Evolutionary conservation across 345 rosid species (phyloP).

Genomic region (Aurinia saxatilis): DNA sequence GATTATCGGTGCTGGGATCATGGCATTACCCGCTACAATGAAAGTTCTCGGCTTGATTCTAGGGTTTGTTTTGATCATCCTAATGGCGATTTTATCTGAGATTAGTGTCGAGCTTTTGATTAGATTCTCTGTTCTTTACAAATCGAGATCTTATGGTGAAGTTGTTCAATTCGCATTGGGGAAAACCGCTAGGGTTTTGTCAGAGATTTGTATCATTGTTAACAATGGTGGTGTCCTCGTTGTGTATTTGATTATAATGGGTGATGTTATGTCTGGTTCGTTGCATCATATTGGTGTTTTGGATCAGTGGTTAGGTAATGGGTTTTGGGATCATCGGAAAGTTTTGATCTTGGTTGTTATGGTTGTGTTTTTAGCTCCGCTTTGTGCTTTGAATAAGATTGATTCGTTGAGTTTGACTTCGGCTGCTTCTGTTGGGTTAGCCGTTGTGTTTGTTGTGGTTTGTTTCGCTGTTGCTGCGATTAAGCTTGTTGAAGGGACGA

Average conservation of each 20-base stretch:
- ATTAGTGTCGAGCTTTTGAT: slow-evolving; percentile 75
- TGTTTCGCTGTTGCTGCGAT: slow-evolving; percentile 61
- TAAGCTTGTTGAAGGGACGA: slow-evolving; percentile 79
- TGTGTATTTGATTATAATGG: slow-evolving; percentile 86
- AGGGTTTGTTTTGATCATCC: slow-evolving; percentile 56
- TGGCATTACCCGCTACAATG: slow-evolving; percentile 98
- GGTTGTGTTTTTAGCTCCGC: slow-evolving; percentile 77
- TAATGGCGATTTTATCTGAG: slow-evolving; percentile 83
- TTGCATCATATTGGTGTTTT: slow-evolving; percentile 80
- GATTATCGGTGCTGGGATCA: slow-evolving; percentile 91
- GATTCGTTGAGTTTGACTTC: slow-evolving; percentile 86
- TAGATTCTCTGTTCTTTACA: slow-evolving; percentile 59
- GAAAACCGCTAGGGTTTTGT: slow-evolving; percentile 67
- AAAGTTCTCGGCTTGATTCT: slow-evolving; percentile 77
- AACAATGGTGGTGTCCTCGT: slow-evolving; percentile 93
- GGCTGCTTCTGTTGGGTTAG: slow-evolving; percentile 92
- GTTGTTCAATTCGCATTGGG: slow-evolving; percentile 78
- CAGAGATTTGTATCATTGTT: slow-evolving; percentile 84
- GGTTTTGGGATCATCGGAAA: slow-evolving; percentile 92
- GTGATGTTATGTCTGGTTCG: slow-evolving; percentile 93
- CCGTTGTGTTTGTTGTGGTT: slow-evolving; percentile 77
- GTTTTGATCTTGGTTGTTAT: slow-evolving; percentile 57
- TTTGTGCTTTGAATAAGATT: slow-evolving; percentile 69
- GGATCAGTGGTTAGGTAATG: slow-evolving; percentile 90
- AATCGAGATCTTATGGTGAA: slow-evolving; percentile 81